Evolutionary conservation across 306 rosid genomes (phyloP), one percentile per base, ranked within the genome.

Genomic region (Castanopsis chinensis): DNA sequence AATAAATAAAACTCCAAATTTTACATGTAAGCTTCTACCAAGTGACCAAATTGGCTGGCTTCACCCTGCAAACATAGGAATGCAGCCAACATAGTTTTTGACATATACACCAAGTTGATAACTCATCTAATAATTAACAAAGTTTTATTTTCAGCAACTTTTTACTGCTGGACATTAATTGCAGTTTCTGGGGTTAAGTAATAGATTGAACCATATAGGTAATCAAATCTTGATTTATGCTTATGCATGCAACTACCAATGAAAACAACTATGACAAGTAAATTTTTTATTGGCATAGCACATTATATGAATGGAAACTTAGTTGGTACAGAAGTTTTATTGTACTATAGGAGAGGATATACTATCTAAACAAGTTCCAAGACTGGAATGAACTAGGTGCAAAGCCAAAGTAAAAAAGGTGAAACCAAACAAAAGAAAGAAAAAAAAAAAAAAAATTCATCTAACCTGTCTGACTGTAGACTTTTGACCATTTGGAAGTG

Each of bases 391-490:
- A 67, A 1, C 5, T 1, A 3, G 23, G 52, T 19, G 12, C 2
- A 45, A 35, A 33, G 23, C 13, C n/a, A 67, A 67, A 49, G 17
- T 45, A 25, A 73, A 5, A n/a, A 35, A 67, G 78, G 57, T 55
- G 30, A 35, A 51, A 52, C 74, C 28, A 18, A 73, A 43, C 59
- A 64, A 6, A 64, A 30, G 41, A 70, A 74, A 70, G 49, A 80
- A 67, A 69, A 49, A 35, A 65, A 81, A 20, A 53, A 73, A 79
- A 27, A 67, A 73, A 78, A 72, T 56, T 77, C 23, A 57, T 78
- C 83, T 32, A 53, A 92, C 99, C 98, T 91, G 79, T 93, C 99
- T 86, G 72, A 95, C 98, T 58, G 99, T 95, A 76, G 98, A 95
- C 75, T 83, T 76, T 75, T 83, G 85, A 73, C 99, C 99, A 87